A percentile compares a stretch with the other conserved stretches of the same genome.
Conservation (phyloP, 441 rosid genomes). For the Brassica balearica region DNA sequence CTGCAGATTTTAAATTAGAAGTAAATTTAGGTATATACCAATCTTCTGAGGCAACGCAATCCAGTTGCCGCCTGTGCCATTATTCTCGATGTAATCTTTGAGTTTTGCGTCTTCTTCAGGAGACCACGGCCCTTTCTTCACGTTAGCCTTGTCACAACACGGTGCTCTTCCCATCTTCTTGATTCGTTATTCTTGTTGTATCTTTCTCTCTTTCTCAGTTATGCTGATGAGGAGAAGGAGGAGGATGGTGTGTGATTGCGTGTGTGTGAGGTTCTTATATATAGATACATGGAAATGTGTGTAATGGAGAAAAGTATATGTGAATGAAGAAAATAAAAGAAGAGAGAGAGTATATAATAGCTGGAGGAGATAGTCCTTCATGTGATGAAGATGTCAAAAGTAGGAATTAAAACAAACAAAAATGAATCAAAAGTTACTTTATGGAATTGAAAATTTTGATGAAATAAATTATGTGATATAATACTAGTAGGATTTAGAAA, state of each 20-base stretch:
- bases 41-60: conserved; percentile 79
- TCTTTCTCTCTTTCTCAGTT: conserved; percentile 29
- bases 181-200: conserved; percentile 18
- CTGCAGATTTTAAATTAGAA: conserved; percentile 12
- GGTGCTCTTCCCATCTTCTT: conserved; percentile 81
- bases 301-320: conserved; percentile 39
- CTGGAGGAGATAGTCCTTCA: conserved; percentile 75
- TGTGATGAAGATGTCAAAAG: conserved; percentile 54
- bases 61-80: conserved; percentile 84
- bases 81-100: conserved; percentile 63
- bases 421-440: conserved; percentile 42
- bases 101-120: conserved; percentile 79
- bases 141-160: conserved; percentile 79
- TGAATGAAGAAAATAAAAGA: conserved; percentile 36
- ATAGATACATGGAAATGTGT: conserved; percentile 34
- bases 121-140: conserved; percentile 86
- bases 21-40: conserved; percentile 45
- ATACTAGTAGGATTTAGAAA: conserved; percentile 53
- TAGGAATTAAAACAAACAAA: conserved; percentile 37
- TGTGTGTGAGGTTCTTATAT: conserved; percentile 39
- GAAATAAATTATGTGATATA: conserved; percentile 27
- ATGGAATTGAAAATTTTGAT: conserved; percentile 40
- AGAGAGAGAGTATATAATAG: conserved; percentile 56
- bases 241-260: conserved; percentile 40
- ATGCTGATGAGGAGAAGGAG: conserved; percentile 22